These are phyloP conservation scores for Backusella liffmaniae DNA, from an alignment of 192 early-diverging fungal species.

Conservation along the genomic window DNA sequence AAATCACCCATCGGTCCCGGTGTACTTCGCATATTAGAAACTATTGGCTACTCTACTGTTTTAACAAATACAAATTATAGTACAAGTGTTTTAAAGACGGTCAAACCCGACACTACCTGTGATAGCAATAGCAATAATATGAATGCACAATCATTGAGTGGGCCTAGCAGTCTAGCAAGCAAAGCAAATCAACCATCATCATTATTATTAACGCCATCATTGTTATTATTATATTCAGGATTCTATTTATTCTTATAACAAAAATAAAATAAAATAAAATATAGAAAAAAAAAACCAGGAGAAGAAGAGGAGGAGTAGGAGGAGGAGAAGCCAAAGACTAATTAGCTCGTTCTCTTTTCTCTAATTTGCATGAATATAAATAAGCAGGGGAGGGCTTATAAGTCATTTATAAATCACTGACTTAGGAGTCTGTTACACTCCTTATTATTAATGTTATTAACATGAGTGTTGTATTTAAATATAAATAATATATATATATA, in stretches of 20 bases:
- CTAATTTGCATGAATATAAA: conserved; percentile 11
- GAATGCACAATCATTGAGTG: neutral
- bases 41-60: conserved; percentile 37
- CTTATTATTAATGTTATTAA: neutral
- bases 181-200: neutral
- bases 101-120: conserved; percentile 4
- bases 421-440: neutral
- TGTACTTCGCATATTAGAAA: conserved; percentile 28
- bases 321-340: neutral
- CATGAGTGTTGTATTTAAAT: neutral
- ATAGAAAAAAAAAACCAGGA: conserved; percentile 6
- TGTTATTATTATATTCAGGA: neutral
- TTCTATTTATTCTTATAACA: neutral
- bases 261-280: neutral
- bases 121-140: neutral
- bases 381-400: conserved; percentile 8
- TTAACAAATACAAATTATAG: conserved; percentile 23
- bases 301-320: neutral
- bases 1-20: conserved; percentile 32
- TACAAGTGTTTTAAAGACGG: neutral
- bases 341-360: conserved; percentile 1
- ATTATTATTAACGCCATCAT: neutral
- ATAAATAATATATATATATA: neutral
- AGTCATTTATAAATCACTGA: conserved; percentile 3
- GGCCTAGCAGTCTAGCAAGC: neutral